These are phyloP conservation scores for Cladophialophora chaetospira DNA, from an alignment of 2,329 filamentous ascomycete genomes.

Conservation along the genomic window DNA sequence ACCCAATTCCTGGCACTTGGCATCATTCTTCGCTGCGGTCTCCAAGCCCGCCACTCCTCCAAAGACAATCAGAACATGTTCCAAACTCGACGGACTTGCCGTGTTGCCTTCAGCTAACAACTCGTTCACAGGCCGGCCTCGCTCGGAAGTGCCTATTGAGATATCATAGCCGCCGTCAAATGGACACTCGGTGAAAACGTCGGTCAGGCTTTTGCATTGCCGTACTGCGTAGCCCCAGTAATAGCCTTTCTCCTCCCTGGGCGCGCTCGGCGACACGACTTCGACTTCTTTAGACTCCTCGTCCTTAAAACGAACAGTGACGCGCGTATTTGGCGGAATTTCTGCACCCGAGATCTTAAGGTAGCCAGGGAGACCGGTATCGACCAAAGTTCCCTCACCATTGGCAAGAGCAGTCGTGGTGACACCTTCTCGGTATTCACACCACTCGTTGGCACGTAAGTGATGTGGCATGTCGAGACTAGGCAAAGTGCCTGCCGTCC, in stretches of 20 bases:
- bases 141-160: constrained; percentile 81
- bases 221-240: constrained; percentile 84
- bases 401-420: constrained; percentile 54
- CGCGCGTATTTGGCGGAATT: constrained; percentile 70
- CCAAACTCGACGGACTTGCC: constrained; percentile 46
- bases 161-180: constrained; percentile 79
- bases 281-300: constrained; percentile 49
- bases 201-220: constrained; percentile 65
- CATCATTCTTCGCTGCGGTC: constrained; percentile 67
- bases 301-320: constrained; percentile 63
- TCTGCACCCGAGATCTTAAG: constrained; percentile 56
- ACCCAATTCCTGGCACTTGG: constrained; percentile 60
- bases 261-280: constrained; percentile 67
- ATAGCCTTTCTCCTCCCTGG: constrained; percentile 74
- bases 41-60: constrained; percentile 80
- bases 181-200: constrained; percentile 74
- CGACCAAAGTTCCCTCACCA: constrained; percentile 57
- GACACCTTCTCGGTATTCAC: constrained; percentile 77
- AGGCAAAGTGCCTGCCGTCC: constrained; percentile 70
- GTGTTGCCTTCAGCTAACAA: constrained; percentile 44
- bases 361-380: constrained; percentile 52
- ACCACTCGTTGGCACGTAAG: constrained; percentile 73
- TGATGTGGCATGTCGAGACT: constrained; percentile 86
- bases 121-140: constrained; percentile 56
- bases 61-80: constrained; percentile 76